Conservation (phyloP, 495 filamentous ascomycete species). For the Pyrenula massariospora region DNA sequence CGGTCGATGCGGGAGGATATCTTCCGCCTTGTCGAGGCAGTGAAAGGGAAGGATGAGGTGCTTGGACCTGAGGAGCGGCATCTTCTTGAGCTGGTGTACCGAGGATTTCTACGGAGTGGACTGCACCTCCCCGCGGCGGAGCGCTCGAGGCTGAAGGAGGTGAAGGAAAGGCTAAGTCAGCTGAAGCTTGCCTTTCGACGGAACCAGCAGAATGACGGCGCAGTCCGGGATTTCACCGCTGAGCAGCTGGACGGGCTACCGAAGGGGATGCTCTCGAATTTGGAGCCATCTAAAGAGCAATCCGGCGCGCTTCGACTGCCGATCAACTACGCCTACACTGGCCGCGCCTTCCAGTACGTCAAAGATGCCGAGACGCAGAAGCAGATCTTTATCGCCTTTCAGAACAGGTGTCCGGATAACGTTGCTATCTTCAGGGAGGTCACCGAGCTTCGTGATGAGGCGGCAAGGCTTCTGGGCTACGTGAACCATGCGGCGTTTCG, state of each 20-base stretch:
- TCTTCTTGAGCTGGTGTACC: constrained; percentile 45
- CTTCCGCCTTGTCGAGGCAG: constrained; percentile 43
- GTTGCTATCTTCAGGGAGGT: background rate
- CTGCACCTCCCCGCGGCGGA: constrained; percentile 41
- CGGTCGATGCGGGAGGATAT: constrained; percentile 50
- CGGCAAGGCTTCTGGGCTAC: background rate
- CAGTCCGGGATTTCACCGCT: constrained; percentile 46
- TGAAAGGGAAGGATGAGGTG: constrained; percentile 28
- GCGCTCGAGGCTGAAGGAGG: constrained; percentile 51
- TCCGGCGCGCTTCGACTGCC: constrained; percentile 41
- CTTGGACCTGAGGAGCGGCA: constrained; percentile 25
- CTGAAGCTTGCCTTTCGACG: constrained; percentile 46
- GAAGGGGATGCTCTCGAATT: constrained; percentile 41
- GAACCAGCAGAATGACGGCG: constrained; percentile 43
- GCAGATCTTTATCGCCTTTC: constrained; percentile 44
- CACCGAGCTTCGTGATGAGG: background rate
- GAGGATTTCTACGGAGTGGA: constrained; percentile 44
- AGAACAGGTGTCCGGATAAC: constrained; percentile 28
- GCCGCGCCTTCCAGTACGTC: constrained; percentile 47
- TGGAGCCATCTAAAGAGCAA: too few species aligned
- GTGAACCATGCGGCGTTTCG: background rate
- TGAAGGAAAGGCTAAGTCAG: constrained; percentile 48
- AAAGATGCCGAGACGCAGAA: constrained; percentile 40
- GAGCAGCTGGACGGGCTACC: constrained; percentile 50
- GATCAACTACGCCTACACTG: constrained; percentile 55